A percentile compares a stretch with the other conserved stretches of the same genome.
These are phyloP conservation scores for Mycena metata DNA, from an alignment of 768 basidiomycete species.

Conservation along the genomic window DNA sequence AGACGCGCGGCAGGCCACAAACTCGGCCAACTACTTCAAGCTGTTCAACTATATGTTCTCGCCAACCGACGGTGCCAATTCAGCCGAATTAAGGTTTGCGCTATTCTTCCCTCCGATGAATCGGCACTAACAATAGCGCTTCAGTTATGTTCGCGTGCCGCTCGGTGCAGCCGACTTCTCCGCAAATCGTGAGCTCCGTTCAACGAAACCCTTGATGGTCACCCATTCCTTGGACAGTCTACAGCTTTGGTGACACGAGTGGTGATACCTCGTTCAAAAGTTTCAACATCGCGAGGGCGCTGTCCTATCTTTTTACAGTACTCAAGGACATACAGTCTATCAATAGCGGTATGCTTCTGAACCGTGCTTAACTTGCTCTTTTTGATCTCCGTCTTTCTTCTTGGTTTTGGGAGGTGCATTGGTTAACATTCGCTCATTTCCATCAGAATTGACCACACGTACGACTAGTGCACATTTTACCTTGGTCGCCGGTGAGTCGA, in stretches of 20 bases:
- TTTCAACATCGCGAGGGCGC: conserved; percentile 74
- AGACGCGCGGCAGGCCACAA: conserved; percentile 54
- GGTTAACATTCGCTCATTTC: conserved; percentile 29
- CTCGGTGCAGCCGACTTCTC: conserved; percentile 86
- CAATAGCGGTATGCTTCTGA: conserved; percentile 49
- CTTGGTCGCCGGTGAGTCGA: conserved; percentile 79
- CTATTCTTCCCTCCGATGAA: neutral
- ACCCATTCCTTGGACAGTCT: conserved; percentile 52
- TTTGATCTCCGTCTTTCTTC: neutral
- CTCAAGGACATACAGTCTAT: conserved; percentile 73
- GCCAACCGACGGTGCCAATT: conserved; percentile 68
- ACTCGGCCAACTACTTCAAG: conserved; percentile 70
- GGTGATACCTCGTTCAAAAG: conserved; percentile 70
- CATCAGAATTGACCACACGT: conserved; percentile 14
- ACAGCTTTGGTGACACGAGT: conserved; percentile 73
- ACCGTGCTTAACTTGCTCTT: neutral
- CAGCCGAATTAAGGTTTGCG: conserved; percentile 76
- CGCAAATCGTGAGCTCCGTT: conserved; percentile 55
- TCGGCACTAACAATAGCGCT: conserved; percentile 40
- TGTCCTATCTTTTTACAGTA: conserved; percentile 73
- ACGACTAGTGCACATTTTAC: conserved; percentile 63
- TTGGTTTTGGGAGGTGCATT: conserved; percentile 42
- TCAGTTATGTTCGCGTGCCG: conserved; percentile 78
- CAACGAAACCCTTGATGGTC: no score
- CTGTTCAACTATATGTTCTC: conserved; percentile 72